Base-by-base conservation (phyloP, 208 protist genomes). In the Ichthyophonus hoferi region DNA sequence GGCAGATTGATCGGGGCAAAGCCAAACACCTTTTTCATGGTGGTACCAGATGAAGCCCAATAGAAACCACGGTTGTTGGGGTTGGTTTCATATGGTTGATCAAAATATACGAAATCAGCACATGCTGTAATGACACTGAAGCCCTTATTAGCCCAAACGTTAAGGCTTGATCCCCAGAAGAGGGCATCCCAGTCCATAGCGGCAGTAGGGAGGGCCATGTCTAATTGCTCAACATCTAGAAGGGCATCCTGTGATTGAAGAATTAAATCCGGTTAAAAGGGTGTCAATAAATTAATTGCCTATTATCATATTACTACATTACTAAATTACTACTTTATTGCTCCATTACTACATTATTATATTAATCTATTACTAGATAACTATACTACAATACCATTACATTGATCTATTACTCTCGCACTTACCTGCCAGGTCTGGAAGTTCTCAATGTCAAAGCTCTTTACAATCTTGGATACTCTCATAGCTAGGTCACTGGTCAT, bases 51-150 rank as follows among this genome's bases (percentile, higher is more conserved):
- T 34, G 78, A n/a, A 31, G 33, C 78, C 78, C 78, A 82, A n/a
- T 82, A 82, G 78, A 34, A 82, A 82, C 78, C 78, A 31, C 78
- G 24, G 17, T 82, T n/a, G 35, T 82, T 38, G n/a, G 78, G 78
- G 78, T 82, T 82, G 14, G 33, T 17, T 37, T 82, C 78, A 0
- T 82, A 82, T 31, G 78, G 78, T 12, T 34, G 14, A 38, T 82
- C 78, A 37, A 82, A 82, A n/a, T 82, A 82, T 7, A 82, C 17
- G 78, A 82, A 82, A n/a, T 82, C 35, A 12, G 78, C 7, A 38
- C n/a, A 37, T 31, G 78, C 31, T 12, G 35, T 12, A 40, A 82
- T 38, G 14, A 82, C 78, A 17, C 35, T 38, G n/a, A 34, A 38
- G 14, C 78, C 78, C 78, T 40, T n/a, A 37, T 37, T 12, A 38